phyloP scores from a whole-genome alignment of 2,329 filamentous ascomycete species.

The Byssochlamys sp. region DNA sequence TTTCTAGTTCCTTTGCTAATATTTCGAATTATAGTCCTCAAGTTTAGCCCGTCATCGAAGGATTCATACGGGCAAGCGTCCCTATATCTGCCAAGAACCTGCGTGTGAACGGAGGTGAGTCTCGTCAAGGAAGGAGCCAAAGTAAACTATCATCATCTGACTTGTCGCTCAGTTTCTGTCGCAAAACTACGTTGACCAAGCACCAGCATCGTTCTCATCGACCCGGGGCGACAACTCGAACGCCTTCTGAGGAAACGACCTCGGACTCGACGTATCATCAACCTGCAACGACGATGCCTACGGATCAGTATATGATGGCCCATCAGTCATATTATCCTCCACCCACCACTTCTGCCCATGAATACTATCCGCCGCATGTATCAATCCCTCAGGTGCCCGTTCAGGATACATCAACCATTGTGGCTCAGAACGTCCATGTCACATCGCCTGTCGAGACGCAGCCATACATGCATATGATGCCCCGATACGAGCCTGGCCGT shows the following conservation, averaged over 20 bases:
- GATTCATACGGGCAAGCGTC: constrained; percentile 32
- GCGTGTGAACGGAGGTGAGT: constrained; percentile 30
- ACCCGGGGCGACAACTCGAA: constrained; percentile 22
- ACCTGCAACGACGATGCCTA: constrained; percentile 20
- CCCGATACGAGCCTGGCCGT: constrained; percentile 23
- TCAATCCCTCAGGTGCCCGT: constrained; percentile 22
- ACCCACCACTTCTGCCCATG: constrained; percentile 23
- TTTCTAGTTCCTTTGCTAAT: constrained; percentile 5
- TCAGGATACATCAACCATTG: constrained; percentile 21
- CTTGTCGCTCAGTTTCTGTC: constrained; percentile 25
- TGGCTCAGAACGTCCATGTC: constrained; percentile 21
- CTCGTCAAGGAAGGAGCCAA: neutral
- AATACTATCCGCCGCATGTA: constrained; percentile 28
- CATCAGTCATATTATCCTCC: constrained; percentile 29
- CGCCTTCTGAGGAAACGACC: constrained; percentile 26
- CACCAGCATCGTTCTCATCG: constrained; percentile 32
- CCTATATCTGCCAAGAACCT: constrained; percentile 32
- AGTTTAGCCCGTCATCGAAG: constrained; percentile 32
- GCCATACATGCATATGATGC: constrained; percentile 24
- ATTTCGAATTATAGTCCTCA: constrained; percentile 20
- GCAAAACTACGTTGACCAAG: constrained; percentile 33
- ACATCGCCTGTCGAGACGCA: constrained; percentile 15
- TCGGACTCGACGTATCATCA: constrained; percentile 29
- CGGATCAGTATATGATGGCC: constrained; percentile 26
- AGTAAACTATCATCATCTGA: neutral